Evolutionary conservation across 2,329 filamentous ascomycete genomes (phyloP).

Genomic region (Tolypocladium cylindrosporum): DNA sequence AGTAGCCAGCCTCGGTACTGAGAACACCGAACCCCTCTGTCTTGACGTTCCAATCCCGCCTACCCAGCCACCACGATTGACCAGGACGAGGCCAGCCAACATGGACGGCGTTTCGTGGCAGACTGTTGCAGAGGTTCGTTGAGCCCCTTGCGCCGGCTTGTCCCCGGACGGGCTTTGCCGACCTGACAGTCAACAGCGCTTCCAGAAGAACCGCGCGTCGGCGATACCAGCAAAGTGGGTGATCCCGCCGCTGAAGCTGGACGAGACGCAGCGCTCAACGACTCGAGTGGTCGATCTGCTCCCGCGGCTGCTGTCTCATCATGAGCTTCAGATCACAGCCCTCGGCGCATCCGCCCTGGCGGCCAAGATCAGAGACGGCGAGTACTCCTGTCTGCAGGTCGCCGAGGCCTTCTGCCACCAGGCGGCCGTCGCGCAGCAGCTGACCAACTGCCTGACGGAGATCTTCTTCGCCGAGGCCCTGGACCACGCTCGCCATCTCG

Average conservation of each 20-base stretch:
- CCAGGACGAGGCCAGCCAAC: background rate
- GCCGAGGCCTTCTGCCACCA: constrained; percentile 15
- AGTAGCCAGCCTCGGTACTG: too few species aligned
- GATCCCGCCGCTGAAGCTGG: constrained; percentile 4
- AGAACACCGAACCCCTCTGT: too few species aligned
- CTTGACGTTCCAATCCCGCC: background rate
- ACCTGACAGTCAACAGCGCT: background rate
- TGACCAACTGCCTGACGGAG: constrained; percentile 32
- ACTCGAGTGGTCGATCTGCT: constrained; percentile 4
- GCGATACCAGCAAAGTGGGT: constrained; percentile 6
- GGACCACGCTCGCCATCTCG: constrained; percentile 30
- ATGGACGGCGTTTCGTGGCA: constrained; percentile 2
- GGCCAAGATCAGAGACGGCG: constrained; percentile 5
- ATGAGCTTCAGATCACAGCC: constrained; percentile 12
- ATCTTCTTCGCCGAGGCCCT: constrained; percentile 40
- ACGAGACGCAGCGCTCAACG: constrained; percentile 5
- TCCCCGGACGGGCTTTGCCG: too few species aligned
- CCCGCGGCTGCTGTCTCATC: constrained; percentile 5
- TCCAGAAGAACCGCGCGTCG: constrained; percentile 2
- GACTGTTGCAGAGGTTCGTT: constrained; percentile 5
- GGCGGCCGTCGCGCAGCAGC: constrained; percentile 17
- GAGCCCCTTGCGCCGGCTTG: background rate
- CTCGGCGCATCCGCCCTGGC: constrained; percentile 8
- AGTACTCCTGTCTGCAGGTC: constrained; percentile 13
- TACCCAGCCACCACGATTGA: too few species aligned